Percentiles rank a stretch among this genome's conserved stretches.
These are phyloP conservation scores for Tetradesmus obliquus DNA, from an alignment of 139 green algal species.

Conservation along the genomic window DNA sequence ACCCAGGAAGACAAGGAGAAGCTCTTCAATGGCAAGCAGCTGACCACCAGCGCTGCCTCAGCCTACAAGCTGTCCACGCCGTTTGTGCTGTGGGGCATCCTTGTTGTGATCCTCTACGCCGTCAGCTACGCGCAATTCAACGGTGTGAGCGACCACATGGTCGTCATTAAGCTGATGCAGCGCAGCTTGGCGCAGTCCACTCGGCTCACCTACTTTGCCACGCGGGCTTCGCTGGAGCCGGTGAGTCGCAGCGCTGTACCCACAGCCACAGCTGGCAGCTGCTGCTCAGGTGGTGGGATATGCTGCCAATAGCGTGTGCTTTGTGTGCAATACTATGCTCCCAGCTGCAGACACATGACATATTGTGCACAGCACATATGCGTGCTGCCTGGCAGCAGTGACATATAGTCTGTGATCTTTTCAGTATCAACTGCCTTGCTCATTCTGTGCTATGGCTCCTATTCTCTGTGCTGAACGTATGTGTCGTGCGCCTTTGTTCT, in stretches of 20 bases:
- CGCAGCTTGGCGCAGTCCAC: neutral
- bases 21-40: slow-evolving; percentile 48
- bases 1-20: slow-evolving; percentile 1
- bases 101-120: slow-evolving; percentile 55
- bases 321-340: too few relatives aligned
- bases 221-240: neutral
- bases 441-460: too few relatives aligned
- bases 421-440: too few relatives aligned
- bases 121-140: slow-evolving; percentile 37
- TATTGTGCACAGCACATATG: too few relatives aligned
- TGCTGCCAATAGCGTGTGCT: neutral
- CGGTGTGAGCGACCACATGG: neutral
- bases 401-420: too few relatives aligned
- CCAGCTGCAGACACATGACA: too few relatives aligned
- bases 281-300: neutral
- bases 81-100: slow-evolving; percentile 47
- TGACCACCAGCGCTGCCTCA: slow-evolving; percentile 28
- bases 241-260: neutral
- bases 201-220: neutral
- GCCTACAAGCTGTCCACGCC: slow-evolving; percentile 43
- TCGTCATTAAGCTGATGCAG: slow-evolving; percentile 35
- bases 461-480: neutral
- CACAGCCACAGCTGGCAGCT: neutral
- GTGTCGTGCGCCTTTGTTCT: neutral
- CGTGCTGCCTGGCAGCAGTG: too few relatives aligned